Evolutionary conservation across 257 asterid genomes (phyloP).

Genomic region (Solanum bulbocastanum): DNA sequence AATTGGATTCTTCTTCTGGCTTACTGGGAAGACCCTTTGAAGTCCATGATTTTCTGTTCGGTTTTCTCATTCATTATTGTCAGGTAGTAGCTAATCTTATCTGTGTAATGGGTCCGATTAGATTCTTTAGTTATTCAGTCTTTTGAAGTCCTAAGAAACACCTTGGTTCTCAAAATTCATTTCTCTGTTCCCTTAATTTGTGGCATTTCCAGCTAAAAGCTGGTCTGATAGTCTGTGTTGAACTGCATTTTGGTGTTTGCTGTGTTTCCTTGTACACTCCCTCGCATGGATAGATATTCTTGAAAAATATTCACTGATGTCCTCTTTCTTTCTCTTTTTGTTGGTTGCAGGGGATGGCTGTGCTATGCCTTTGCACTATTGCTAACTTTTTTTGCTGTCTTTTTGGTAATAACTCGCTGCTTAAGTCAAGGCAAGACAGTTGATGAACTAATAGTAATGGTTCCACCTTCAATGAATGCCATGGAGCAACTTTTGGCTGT

Average conservation of each 20-base stretch:
- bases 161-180: background rate
- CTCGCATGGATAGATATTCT: background rate
- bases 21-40: conserved; percentile 71
- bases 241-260: background rate
- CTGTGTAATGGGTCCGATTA: background rate
- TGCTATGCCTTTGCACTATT: conserved; percentile 40
- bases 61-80: conserved; percentile 43
- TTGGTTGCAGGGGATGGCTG: conserved; percentile 75
- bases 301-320: background rate
- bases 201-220: background rate
- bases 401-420: conserved; percentile 66
- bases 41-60: conserved; percentile 51
- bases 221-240: background rate
- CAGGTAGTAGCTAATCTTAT: conserved; percentile 24
- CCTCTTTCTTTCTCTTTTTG: background rate
- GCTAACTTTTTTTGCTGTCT: conserved; percentile 42
- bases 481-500: conserved; percentile 97
- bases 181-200: background rate
- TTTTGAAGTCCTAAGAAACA: background rate
- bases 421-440: conserved; percentile 46
- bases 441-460: conserved; percentile 65
- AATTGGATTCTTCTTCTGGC: conserved; percentile 53
- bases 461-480: conserved; percentile 79
- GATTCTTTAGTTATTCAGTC: background rate
- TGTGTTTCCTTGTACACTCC: background rate